Percentiles rank a stretch among this genome's conserved stretches.
phyloP scores from a whole-genome alignment of 768 basidiomycete genomes.

The Leucocoprinus leucothites region DNA sequence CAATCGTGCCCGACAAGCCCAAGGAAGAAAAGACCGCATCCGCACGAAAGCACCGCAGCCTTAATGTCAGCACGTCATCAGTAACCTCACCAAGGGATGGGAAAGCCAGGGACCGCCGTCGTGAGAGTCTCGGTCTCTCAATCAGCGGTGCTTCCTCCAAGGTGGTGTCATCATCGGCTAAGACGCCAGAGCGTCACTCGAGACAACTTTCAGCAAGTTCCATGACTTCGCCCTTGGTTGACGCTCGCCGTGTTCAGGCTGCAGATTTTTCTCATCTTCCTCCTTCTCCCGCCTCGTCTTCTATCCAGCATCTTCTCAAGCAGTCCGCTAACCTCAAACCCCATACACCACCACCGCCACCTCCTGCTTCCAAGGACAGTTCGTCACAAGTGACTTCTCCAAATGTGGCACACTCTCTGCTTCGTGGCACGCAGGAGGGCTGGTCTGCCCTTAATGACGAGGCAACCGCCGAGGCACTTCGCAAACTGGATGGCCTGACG shows the following conservation, averaged over 20 bases:
- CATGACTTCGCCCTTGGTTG: conserved; percentile 57
- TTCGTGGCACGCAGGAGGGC: conserved; percentile 86
- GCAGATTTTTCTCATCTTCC: conserved; percentile 88
- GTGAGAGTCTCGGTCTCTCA: conserved; percentile 49
- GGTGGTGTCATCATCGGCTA: conserved; percentile 25
- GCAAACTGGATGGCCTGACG: conserved; percentile 87
- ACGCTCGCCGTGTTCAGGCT: conserved; percentile 61
- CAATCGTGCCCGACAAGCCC: conserved; percentile 38
- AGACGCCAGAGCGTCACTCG: conserved; percentile 45
- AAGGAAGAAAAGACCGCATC: conserved; percentile 48
- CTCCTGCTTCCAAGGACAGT: conserved; percentile 39
- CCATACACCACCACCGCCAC: conserved; percentile 34
- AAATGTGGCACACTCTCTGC: conserved; percentile 79
- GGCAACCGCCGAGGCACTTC: conserved; percentile 84
- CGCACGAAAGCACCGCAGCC: conserved; percentile 68
- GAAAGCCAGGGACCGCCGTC: conserved; percentile 51
- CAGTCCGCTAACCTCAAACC: conserved; percentile 40
- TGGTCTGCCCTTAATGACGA: conserved; percentile 88
- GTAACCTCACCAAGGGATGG: conserved; percentile 33
- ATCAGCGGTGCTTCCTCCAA: conserved; percentile 38
- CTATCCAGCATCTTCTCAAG: conserved; percentile 79
- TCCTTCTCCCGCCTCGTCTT: conserved; percentile 87
- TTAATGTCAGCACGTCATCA: conserved; percentile 51
- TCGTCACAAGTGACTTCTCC: conserved; percentile 43
- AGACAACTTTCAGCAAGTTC: conserved; percentile 70